phyloP scores from a whole-genome alignment of 768 basidiomycete species.

The Mycena sanguinolenta region DNA sequence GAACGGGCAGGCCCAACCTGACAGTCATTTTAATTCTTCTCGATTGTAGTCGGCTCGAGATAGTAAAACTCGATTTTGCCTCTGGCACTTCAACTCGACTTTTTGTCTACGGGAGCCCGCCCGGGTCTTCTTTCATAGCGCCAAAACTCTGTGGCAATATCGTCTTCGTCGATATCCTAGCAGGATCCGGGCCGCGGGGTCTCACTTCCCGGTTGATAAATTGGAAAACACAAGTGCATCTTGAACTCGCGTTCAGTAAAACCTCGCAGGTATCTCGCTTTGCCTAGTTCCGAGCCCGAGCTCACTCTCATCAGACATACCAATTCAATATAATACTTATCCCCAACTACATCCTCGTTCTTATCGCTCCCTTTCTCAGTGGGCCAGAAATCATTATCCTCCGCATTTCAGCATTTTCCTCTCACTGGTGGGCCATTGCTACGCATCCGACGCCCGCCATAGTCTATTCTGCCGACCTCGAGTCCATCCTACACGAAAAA shows the following conservation, averaged over 20 bases:
- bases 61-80: conserved; percentile 19
- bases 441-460: background rate
- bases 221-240: conserved; percentile 11
- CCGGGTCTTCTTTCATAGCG: background rate
- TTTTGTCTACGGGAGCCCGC: background rate
- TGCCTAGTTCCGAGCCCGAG: no score
- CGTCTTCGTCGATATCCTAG: background rate
- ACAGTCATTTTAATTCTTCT: background rate
- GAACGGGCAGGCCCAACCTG: no score
- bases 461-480: background rate
- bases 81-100: conserved; percentile 15
- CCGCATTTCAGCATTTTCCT: background rate
- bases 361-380: no score
- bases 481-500: background rate
- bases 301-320: background rate
- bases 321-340: no score
- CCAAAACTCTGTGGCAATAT: conserved; percentile 12
- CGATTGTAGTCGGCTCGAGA: conserved; percentile 12
- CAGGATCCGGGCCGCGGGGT: no score
- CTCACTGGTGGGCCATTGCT: background rate
- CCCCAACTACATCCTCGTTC: no score
- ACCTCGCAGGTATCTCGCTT: no score
- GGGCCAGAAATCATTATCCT: background rate
- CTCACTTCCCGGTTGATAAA: no score
- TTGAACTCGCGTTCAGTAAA: background rate